Conservation (phyloP, 75 land plant species). For the Pseudotsuga menziesii region DNA sequence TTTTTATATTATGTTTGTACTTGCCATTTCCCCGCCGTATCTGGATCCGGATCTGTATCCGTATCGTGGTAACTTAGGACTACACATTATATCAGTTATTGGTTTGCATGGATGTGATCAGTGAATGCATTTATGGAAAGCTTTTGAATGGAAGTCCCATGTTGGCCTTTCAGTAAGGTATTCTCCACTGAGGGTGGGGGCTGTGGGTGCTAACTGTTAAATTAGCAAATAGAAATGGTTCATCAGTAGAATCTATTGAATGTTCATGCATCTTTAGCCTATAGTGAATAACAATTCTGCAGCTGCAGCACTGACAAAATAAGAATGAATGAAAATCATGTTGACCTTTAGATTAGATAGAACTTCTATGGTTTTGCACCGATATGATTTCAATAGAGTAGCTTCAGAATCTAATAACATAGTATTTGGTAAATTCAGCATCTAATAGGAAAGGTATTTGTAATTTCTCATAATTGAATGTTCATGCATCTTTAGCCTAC, state of each 20-base stretch:
- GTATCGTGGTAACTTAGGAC: too few relatives aligned
- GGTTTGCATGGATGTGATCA: too few relatives aligned
- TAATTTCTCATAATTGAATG: not conserved
- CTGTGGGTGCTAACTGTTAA: not conserved
- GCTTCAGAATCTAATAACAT: not conserved
- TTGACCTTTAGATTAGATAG: not conserved
- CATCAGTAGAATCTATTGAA: not conserved
- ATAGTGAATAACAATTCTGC: not conserved
- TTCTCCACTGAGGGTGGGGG: not conserved
- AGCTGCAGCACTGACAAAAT: not conserved
- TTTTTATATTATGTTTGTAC: too few relatives aligned
- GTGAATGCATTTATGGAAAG: too few relatives aligned
- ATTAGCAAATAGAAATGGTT: not conserved
- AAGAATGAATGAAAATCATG: too few relatives aligned
- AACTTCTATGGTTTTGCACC: not conserved
- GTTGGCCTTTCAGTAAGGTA: not conserved
- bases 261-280: not conserved
- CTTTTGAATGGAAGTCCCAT: not conserved
- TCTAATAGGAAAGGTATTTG: too few relatives aligned
- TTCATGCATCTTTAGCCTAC: not conserved
- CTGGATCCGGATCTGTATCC: too few relatives aligned
- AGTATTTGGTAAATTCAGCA: too few relatives aligned
- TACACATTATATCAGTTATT: too few relatives aligned
- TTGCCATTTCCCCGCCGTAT: too few relatives aligned
- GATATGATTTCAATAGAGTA: not conserved